phyloP scores from a whole-genome alignment of 371 early-diverging fungal genomes.

The Mucor irregularis region DNA sequence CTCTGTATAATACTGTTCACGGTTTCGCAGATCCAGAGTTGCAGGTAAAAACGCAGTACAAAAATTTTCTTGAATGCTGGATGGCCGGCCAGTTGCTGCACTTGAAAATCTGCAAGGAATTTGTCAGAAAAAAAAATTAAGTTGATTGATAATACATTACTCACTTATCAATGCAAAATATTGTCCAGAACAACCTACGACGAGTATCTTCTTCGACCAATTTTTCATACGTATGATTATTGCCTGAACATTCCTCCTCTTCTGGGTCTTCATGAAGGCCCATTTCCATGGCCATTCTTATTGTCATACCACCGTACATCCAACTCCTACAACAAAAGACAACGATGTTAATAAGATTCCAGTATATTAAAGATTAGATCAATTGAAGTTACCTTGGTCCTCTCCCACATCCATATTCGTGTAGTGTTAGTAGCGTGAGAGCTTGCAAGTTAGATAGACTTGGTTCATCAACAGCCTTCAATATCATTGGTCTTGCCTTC shows the following conservation, averaged over 20 bases:
- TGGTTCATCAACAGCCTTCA: slow-evolving; percentile 48
- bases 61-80: slow-evolving; percentile 54
- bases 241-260: slow-evolving; percentile 16
- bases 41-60: slow-evolving; percentile 58
- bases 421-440: slow-evolving; percentile 52
- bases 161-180: slow-evolving; percentile 33
- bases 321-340: too few relatives aligned
- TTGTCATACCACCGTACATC: slow-evolving; percentile 73
- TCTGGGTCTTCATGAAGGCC: slow-evolving; percentile 56
- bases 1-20: slow-evolving; percentile 37
- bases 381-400: slow-evolving; percentile 56
- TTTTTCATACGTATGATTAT: slow-evolving; percentile 19
- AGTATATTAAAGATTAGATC: too few relatives aligned
- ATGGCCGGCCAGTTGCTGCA: slow-evolving; percentile 25
- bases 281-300: slow-evolving; percentile 59
- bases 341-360: too few relatives aligned
- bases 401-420: slow-evolving; percentile 63
- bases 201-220: slow-evolving; percentile 37
- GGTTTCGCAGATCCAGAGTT: slow-evolving; percentile 15
- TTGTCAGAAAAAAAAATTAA: slow-evolving; percentile 31
- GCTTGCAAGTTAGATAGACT: slow-evolving; percentile 54
- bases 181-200: slow-evolving; percentile 28
- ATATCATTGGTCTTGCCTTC: slow-evolving; percentile 32
- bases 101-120: slow-evolving; percentile 23
- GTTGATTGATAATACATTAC: slow-evolving; percentile 33